Conservation (phyloP, 2,329 filamentous ascomycete genomes). For the Sarocladiaceae sp. region DNA sequence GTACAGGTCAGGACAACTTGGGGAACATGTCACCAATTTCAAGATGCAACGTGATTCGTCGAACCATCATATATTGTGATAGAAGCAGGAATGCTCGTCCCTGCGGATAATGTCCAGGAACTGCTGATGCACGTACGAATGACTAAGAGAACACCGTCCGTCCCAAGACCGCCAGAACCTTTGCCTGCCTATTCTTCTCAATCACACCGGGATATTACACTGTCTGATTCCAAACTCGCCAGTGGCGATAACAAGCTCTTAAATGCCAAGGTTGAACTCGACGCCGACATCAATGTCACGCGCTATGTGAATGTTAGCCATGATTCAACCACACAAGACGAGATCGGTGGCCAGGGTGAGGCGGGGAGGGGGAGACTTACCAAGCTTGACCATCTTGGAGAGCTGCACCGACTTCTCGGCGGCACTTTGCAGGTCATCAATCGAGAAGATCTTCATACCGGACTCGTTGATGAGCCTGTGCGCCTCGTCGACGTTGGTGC, state of each 20-base stretch:
- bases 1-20: too few relatives aligned
- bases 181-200: slow-evolving; percentile 5
- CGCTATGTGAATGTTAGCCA: too few relatives aligned
- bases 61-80: slow-evolving; percentile 6
- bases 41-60: neutral
- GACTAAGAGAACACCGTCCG: too few relatives aligned
- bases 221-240: slow-evolving; percentile 1
- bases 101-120: slow-evolving; percentile 4
- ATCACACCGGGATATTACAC: slow-evolving; percentile 8
- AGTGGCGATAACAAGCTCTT: slow-evolving; percentile 25
- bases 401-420: slow-evolving; percentile 98
- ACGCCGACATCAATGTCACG: slow-evolving; percentile 96
- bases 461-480: slow-evolving; percentile 93
- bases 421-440: slow-evolving; percentile 93
- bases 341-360: neutral
- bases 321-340: slow-evolving; percentile 15
- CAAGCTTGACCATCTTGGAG: slow-evolving; percentile 98
- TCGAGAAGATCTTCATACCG: slow-evolving; percentile 98
- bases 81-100: slow-evolving; percentile 8
- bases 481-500: slow-evolving; percentile 95
- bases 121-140: slow-evolving; percentile 5
- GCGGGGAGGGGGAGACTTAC: slow-evolving; percentile 49
- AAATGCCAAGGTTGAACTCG: slow-evolving; percentile 92
- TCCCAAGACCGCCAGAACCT: neutral
- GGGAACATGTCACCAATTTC: too few relatives aligned